These are phyloP conservation scores for Hyphopichia homilentoma DNA, from an alignment of 805 yeast species.

Conservation along the genomic window DNA sequence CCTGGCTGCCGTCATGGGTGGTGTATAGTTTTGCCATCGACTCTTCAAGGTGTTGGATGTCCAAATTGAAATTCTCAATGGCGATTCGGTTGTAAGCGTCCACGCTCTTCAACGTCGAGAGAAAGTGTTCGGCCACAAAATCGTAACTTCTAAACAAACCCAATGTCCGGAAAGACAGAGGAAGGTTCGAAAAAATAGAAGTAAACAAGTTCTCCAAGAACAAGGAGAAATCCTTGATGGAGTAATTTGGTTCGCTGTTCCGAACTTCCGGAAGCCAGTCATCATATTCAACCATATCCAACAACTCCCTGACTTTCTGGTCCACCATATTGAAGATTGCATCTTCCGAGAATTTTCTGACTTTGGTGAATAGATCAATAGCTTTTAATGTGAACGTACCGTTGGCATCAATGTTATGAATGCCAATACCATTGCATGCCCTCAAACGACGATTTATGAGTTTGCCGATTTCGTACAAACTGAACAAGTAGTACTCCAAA, in stretches of 20 bases:
- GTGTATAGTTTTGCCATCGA: slow-evolving; percentile 40
- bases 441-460: slow-evolving; percentile 35
- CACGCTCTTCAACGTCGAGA: slow-evolving; percentile 54
- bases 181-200: slow-evolving; percentile 78
- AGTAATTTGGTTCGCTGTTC: slow-evolving; percentile 63
- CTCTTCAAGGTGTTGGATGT: slow-evolving; percentile 70
- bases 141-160: slow-evolving; percentile 87
- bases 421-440: slow-evolving; percentile 34
- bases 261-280: slow-evolving; percentile 65
- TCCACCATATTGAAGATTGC: slow-evolving; percentile 82
- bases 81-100: slow-evolving; percentile 58
- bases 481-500: slow-evolving; percentile 77
- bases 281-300: slow-evolving; percentile 76
- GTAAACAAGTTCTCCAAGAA: slow-evolving; percentile 82
- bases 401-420: slow-evolving; percentile 37
- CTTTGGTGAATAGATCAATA: slow-evolving; percentile 49
- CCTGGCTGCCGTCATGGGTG: slow-evolving; percentile 17
- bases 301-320: slow-evolving; percentile 68
- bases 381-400: slow-evolving; percentile 44
- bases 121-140: slow-evolving; percentile 68
- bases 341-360: slow-evolving; percentile 71
- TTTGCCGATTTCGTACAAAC: slow-evolving; percentile 66
- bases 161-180: slow-evolving; percentile 69
- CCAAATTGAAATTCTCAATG: slow-evolving; percentile 69
- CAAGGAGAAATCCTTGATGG: slow-evolving; percentile 78